Conservation (phyloP, 441 rosid genomes). For the Macaranga tanarius region DNA sequence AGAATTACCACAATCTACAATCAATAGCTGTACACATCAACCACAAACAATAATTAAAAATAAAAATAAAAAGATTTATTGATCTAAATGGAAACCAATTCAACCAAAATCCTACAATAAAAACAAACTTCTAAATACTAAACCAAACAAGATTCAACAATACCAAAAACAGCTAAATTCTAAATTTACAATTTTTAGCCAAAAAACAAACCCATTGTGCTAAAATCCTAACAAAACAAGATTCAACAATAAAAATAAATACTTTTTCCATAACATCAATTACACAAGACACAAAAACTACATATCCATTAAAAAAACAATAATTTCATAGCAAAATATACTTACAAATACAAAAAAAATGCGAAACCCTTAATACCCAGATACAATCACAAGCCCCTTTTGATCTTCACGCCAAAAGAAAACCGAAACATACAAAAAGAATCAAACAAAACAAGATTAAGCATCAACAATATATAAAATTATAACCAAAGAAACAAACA, state of each 20-base stretch:
- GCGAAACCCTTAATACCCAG: neutral
- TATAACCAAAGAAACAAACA: neutral
- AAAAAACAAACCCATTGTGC: no score
- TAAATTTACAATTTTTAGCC: no score
- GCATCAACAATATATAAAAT: neutral
- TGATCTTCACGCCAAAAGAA: neutral
- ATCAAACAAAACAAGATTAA: neutral
- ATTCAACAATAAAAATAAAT: no score
- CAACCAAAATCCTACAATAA: neutral
- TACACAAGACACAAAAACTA: neutral
- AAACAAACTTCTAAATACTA: neutral
- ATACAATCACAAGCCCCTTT: neutral
- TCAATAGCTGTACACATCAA: no score
- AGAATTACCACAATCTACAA: no score
- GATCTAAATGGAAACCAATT: no score
- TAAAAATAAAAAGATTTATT: no score
- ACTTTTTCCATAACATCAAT: neutral
- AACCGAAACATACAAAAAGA: no score
- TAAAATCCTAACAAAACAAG: no score
- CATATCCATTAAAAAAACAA: neutral
- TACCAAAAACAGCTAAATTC: neutral
- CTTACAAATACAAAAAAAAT: constrained; percentile 17
- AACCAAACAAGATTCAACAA: neutral
- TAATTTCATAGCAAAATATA: neutral
- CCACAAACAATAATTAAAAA: no score